Evolutionary conservation across 768 basidiomycete genomes (phyloP), one percentile per base, ranked within the genome.

Genomic region (Boletus pseudo-olivaceus): DNA sequence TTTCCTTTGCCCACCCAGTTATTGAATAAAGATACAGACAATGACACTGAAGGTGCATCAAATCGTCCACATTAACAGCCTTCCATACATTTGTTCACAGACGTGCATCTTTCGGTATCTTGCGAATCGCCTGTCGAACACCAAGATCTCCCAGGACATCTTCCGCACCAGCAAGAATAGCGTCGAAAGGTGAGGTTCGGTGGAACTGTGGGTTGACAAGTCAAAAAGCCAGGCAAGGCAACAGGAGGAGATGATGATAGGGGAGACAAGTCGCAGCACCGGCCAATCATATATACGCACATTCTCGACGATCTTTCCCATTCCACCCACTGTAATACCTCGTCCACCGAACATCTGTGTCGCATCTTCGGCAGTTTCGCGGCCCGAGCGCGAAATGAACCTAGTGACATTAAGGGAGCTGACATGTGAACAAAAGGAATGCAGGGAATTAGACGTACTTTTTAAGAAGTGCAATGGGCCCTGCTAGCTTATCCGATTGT

Each of bases 291-390:
- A 20, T 29, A 17, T 20, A 74, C 83, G 46, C 64, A 89, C 89
- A 57, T 88, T 90, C 70, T 93, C 92, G 54, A 93, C 80, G 41
- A 85, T 70, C 70, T 82, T 86, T 56, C 93, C 93, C 90, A 93
- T 90, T 8, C 93, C 93, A 5, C 90, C 85, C 41, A 80, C 76
- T 0, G 95, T 97, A 60, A 98, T 76, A 26, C 86, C 90, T 19
- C 95, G 82, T 17, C 95, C 95, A 49, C 93, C 94, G 54, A 95
- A 96, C 34, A 96, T 81, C 70, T 90, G 87, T 1, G 87, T 84
- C 6, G 90, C 86, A 56, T 93, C 90, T 76, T 77, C 70, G 10
- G 81, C 78, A 7, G 78, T 79, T 59, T 77, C 76, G 30, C 74
- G 72, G 26, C 73, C 70, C 29, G 82, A 78, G 37, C 79, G 76